phyloP scores from a whole-genome alignment of 768 basidiomycete genomes.

The Nevesoporus exiguus region DNA sequence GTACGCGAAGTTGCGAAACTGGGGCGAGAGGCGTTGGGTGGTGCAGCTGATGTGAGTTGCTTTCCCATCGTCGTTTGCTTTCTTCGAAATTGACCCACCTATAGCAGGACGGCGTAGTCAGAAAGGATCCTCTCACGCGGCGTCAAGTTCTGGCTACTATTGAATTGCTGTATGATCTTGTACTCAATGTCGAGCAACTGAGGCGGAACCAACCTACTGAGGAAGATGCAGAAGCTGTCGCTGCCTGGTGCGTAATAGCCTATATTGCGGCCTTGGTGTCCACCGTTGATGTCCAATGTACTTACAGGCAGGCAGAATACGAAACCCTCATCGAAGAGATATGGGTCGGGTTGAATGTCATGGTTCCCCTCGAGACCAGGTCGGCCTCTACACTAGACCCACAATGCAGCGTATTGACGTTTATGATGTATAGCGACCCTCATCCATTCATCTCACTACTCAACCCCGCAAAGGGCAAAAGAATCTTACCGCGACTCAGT shows the following conservation, averaged over 20 bases:
- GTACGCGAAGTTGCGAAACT: conserved; percentile 73
- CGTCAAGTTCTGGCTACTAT: conserved; percentile 76
- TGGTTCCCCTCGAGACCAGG: conserved; percentile 93
- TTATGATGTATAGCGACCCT: conserved; percentile 58
- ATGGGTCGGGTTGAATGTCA: conserved; percentile 82
- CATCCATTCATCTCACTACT: conserved; percentile 97
- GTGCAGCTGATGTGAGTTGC: conserved; percentile 47
- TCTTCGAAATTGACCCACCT: not conserved
- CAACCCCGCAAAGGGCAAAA: conserved; percentile 87
- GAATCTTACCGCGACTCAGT: conserved; percentile 82
- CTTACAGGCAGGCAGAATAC: conserved; percentile 55
- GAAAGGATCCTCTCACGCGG: conserved; percentile 70
- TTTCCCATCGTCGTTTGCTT: not conserved
- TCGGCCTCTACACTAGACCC: conserved; percentile 28
- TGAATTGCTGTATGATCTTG: conserved; percentile 82
- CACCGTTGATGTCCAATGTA: conserved; percentile 2
- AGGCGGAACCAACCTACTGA: conserved; percentile 69
- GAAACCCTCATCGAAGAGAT: conserved; percentile 60
- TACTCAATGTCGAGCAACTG: conserved; percentile 82
- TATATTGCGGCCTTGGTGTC: not conserved
- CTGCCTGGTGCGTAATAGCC: conserved; percentile 42
- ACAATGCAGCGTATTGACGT: not conserved
- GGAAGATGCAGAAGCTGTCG: conserved; percentile 42
- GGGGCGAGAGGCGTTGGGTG: conserved; percentile 68
- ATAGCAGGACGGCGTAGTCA: conserved; percentile 61